Conservation (phyloP, 2,329 filamentous ascomycete genomes). For the Verticillium nubilum region DNA sequence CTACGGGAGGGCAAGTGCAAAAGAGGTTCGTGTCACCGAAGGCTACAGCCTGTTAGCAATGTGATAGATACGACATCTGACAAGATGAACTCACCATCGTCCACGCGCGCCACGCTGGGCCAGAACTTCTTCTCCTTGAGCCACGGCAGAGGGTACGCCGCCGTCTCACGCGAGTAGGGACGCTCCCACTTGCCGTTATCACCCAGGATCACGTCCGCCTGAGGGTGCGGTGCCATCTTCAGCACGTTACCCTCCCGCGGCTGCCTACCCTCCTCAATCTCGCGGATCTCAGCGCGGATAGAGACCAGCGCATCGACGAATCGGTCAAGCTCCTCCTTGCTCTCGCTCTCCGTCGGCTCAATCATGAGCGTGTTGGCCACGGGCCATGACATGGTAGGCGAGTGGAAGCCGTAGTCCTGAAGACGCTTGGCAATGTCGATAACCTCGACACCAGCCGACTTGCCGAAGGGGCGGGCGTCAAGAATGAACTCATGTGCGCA, state of each 20-base stretch:
- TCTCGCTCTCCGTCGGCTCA: slow-evolving; percentile 92
- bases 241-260: slow-evolving; percentile 76
- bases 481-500: slow-evolving; percentile 98
- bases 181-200: slow-evolving; percentile 66
- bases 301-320: slow-evolving; percentile 87
- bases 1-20: slow-evolving; percentile 87
- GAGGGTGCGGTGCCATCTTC: slow-evolving; percentile 83
- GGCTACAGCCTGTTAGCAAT: slow-evolving; percentile 41
- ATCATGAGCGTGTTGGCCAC: slow-evolving; percentile 97
- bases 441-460: slow-evolving; percentile 76
- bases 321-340: slow-evolving; percentile 84
- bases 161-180: slow-evolving; percentile 74
- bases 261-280: slow-evolving; percentile 72
- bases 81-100: slow-evolving; percentile 66
- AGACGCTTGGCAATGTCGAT: slow-evolving; percentile 95
- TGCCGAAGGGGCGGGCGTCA: slow-evolving; percentile 79
- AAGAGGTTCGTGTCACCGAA: slow-evolving; percentile 91
- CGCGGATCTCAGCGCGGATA: slow-evolving; percentile 79
- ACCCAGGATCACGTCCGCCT: slow-evolving; percentile 68
- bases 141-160: slow-evolving; percentile 79
- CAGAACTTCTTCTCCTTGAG: slow-evolving; percentile 97
- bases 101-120: slow-evolving; percentile 79
- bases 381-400: slow-evolving; percentile 95
- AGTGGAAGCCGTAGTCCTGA: slow-evolving; percentile 96
- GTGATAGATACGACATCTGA: not conserved